Conservation (phyloP, 1,284 basidiomycete genomes). For the Leccinum griseonigrum region DNA sequence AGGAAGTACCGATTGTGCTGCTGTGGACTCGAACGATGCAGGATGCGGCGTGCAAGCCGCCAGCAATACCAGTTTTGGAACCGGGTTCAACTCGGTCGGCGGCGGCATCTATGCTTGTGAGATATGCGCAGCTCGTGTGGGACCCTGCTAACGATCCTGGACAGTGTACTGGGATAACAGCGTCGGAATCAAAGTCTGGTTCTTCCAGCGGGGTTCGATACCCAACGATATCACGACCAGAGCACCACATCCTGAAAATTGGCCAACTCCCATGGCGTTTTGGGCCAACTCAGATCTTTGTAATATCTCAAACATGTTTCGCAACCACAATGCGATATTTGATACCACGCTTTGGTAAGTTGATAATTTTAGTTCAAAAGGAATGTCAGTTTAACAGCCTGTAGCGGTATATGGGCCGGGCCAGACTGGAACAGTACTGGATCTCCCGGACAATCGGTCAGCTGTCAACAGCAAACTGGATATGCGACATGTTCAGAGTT, state of each 20-base stretch:
- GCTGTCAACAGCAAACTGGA: slow-evolving; percentile 79
- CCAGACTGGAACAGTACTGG: slow-evolving; percentile 70
- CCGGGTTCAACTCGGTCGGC: slow-evolving; percentile 65
- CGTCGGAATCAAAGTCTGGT: slow-evolving; percentile 80
- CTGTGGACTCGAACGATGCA: slow-evolving; percentile 59
- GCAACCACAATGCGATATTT: slow-evolving; percentile 73
- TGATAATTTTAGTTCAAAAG: slow-evolving; percentile 12
- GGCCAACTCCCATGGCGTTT: slow-evolving; percentile 72
- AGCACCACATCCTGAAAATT: slow-evolving; percentile 64
- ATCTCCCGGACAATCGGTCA: slow-evolving; percentile 75
- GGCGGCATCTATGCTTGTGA: slow-evolving; percentile 78
- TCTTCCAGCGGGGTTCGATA: slow-evolving; percentile 70
- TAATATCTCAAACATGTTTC: slow-evolving; percentile 74
- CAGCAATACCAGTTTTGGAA: slow-evolving; percentile 56
- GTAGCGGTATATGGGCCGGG: slow-evolving; percentile 88
- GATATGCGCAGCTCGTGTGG: not conserved
- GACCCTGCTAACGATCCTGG: slow-evolving; percentile 3
- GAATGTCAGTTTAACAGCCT: slow-evolving; percentile 1
- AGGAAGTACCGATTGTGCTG: slow-evolving; percentile 68
- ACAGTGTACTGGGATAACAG: slow-evolving; percentile 39
- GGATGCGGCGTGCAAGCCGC: slow-evolving; percentile 66
- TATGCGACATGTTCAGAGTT: slow-evolving; percentile 76
- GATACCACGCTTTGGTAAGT: slow-evolving; percentile 78
- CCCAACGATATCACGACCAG: slow-evolving; percentile 72
- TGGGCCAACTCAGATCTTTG: slow-evolving; percentile 75